Evolutionary conservation across 371 early-diverging fungal species (phyloP), one percentile per base, ranked within the genome.

Genomic region (Blakeslea trispora): DNA sequence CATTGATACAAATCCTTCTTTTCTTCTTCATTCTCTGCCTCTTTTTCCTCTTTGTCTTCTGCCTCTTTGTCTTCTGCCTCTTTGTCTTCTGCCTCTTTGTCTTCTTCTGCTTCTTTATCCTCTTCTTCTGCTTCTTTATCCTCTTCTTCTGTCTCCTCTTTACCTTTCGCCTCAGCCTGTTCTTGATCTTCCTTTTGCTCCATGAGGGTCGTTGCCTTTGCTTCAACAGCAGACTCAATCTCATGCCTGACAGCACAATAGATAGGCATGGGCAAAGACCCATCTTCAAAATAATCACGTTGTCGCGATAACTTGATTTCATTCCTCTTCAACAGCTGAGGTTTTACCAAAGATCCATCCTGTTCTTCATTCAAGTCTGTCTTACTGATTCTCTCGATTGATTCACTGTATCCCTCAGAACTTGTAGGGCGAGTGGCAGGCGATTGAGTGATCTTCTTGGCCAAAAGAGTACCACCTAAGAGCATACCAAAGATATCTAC

Each of bases 221-320:
- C 50, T 1, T 54, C 45, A 14, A 42, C 41, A n/a, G 64, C 45
- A 4, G 14, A 45, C 18, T 59, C 23, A 5, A 84, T 62, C 22
- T 83, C 83, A 61, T 88, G 86, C 4, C 87, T 75, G 1, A 89
- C 87, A 0, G 80, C 84, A 8, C 89, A 87, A 59, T 92, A 89
- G 32, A 92, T 87, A 1, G 92, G 92, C 77, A 90, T 79, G 1
- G 91, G 88, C 15, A 71, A 61, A 5, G 76, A 74, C 0, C 89
- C 92, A 58, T 80, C 81, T 47, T 87, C 81, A 35, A 88, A 64
- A 59, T 74, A 81, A 10, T 67, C 55, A 28, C 71, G 61, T 57
- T 77, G 72, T 15, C 47, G 65, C 0, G 76, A 70, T 10, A 75
- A 31, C n/a, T 71, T 72, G 51, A 71, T 63, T 10, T 70, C 63